Evolutionary conservation across 257 asterid genomes (phyloP).

Genomic region (Lantana camara): DNA sequence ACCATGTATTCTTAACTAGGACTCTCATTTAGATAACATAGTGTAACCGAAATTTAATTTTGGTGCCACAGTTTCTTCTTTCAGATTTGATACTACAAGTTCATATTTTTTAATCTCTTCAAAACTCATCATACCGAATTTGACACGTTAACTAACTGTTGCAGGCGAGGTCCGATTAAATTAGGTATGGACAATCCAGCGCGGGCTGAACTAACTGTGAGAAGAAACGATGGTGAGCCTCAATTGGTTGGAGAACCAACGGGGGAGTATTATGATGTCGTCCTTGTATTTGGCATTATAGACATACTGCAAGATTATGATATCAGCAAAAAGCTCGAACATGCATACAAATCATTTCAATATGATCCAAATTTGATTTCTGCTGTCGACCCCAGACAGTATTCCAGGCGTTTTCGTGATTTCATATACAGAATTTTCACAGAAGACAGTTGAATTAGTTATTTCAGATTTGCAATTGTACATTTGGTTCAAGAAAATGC

Average conservation of each 20-base stretch:
- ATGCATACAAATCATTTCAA: constrained; percentile 89
- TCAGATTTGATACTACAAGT: no score
- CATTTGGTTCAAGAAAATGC: not conserved
- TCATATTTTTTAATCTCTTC: no score
- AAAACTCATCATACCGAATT: no score
- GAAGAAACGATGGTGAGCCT: constrained; percentile 51
- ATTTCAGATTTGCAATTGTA: constrained; percentile 14
- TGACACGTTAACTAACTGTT: no score
- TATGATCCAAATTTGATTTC: constrained; percentile 90
- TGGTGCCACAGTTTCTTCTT: no score
- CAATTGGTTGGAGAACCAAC: constrained; percentile 78
- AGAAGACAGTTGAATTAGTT: constrained; percentile 50
- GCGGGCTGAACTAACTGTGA: constrained; percentile 65
- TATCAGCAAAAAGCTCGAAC: constrained; percentile 94
- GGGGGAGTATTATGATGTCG: constrained; percentile 77
- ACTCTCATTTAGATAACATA: no score
- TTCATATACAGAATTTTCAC: constrained; percentile 72
- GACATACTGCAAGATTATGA: constrained; percentile 91
- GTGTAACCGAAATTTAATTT: no score
- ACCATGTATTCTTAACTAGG: no score
- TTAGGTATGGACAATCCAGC: constrained; percentile 76
- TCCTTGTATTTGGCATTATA: constrained; percentile 79
- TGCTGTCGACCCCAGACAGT: constrained; percentile 87
- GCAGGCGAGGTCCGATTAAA: constrained; percentile 47
- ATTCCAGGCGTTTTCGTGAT: constrained; percentile 78